Percentiles rank a stretch among this genome's conserved stretches.
Evolutionary conservation across 164 flowering plant species (phyloP).

Genomic region (Stephania japonica): DNA sequence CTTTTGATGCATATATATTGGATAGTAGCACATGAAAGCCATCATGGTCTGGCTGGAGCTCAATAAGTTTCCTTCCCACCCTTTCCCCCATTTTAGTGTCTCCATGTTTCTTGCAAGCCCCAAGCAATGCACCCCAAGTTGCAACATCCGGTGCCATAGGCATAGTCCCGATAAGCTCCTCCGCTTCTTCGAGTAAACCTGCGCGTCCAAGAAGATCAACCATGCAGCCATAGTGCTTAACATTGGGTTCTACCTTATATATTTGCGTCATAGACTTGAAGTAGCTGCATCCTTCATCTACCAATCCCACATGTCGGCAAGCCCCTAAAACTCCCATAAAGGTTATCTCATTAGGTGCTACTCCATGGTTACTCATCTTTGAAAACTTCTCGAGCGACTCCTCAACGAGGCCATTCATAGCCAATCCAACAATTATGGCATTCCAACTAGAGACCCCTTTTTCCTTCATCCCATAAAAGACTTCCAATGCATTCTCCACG

Average conservation of each 20-base stretch:
- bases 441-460: constrained; percentile 45
- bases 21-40: constrained; percentile 41
- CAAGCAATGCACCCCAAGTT: constrained; percentile 48
- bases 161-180: constrained; percentile 33
- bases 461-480: constrained; percentile 31
- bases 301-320: constrained; percentile 43
- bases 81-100: constrained; percentile 34
- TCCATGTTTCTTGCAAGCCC: constrained; percentile 36
- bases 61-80: constrained; percentile 31
- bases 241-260: constrained; percentile 31
- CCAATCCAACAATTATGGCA: constrained; percentile 37
- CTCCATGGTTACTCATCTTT: constrained; percentile 26
- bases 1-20: constrained; percentile 37
- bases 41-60: constrained; percentile 38
- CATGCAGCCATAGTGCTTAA: constrained; percentile 53
- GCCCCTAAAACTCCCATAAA: constrained; percentile 43
- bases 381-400: constrained; percentile 27
- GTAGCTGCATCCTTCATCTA: constrained; percentile 30
- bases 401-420: constrained; percentile 33
- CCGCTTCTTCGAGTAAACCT: constrained; percentile 40
- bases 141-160: constrained; percentile 42
- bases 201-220: constrained; percentile 46
- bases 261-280: constrained; percentile 31
- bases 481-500: constrained; percentile 32
- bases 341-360: constrained; percentile 37